Base-by-base conservation (phyloP, 805 yeast species). In the Torulaspora indica region DNA sequence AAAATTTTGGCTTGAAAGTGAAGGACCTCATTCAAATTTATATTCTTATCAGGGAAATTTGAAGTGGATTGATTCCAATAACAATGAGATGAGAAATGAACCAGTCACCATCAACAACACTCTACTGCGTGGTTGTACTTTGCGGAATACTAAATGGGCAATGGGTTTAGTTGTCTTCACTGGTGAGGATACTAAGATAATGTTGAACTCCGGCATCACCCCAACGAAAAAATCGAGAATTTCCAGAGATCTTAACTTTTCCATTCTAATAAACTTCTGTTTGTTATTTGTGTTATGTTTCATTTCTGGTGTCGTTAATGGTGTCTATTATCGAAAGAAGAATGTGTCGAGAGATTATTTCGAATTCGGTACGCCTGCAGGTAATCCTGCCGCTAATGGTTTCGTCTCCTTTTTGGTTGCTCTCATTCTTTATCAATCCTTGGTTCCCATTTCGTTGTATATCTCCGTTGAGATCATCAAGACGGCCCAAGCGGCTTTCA, bases 141-240 rank as follows among this genome's bases (percentile, higher is more conserved):
- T 85, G 43, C 75, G 93, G 67, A 85, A 85, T 58, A 85, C 93
- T 1, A 82, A 81, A 63, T 85, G 93, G 93, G 88, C 77, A 18
- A 73, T 85, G 60, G 93, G 93, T 45, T 56, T 85, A 22, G 93
- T 84, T 13, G 70, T 77, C 2, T 85, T 81, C 65, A 85, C 93
- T 3, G 95, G 95, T 58, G 73, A 72, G 36, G 93, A 85, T 52
- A 77, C 95, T 3, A 85, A 85, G 56, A 84, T 85, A 57, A 84
- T 85, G 88, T 67, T 85, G 49, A 85, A 85, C 63, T 74, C 91
- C 2, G 93, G 93, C 60, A 69, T 75, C 14, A 85, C 93, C 1
- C 93, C 93, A 36, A 75, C 90, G 4, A 85, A 85, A 56, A 77
- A 74, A 52, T 83, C 91, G 1, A 75, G 87, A 61, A 82, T 85